Evolutionary conservation across 225 moss, liverwort and hornwort genomes (phyloP).

Genomic region (Sphagnum contortum): DNA sequence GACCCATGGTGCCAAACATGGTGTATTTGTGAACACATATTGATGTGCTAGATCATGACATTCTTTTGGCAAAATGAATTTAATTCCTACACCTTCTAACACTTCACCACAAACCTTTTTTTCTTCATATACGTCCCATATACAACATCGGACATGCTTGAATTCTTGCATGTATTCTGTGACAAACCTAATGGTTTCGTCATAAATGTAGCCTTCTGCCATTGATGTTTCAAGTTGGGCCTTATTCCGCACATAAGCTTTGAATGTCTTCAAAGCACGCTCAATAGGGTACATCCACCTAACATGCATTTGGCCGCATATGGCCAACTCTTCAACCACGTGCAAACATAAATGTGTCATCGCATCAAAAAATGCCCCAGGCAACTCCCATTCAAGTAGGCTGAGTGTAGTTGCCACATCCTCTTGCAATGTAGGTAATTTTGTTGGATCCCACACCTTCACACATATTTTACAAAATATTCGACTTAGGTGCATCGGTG

Average conservation of each 20-base stretch:
- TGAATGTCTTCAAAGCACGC: constrained; percentile 3
- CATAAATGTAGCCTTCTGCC: constrained; percentile 1
- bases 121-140: constrained; percentile 2
- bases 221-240: constrained; percentile 1
- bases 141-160: not conserved
- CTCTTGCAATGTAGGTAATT: not conserved
- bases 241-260: constrained; percentile 2
- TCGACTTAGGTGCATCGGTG: not conserved
- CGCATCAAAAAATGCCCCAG: constrained; percentile 1
- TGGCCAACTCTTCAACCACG: constrained; percentile 2
- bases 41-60: too few species aligned
- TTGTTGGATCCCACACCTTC: not conserved
- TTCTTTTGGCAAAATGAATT: too few species aligned
- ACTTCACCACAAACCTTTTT: not conserved
- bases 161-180: not conserved
- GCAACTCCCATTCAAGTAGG: not conserved
- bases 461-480: constrained; percentile 1
- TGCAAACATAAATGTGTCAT: constrained; percentile 1
- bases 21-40: too few species aligned
- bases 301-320: not conserved
- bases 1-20: too few species aligned
- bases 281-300: constrained; percentile 10
- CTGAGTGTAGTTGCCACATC: not conserved
- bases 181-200: not conserved
- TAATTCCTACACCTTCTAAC: not conserved